phyloP scores from a whole-genome alignment of 139 green algal species.

The Chlamydomonas applanata region DNA sequence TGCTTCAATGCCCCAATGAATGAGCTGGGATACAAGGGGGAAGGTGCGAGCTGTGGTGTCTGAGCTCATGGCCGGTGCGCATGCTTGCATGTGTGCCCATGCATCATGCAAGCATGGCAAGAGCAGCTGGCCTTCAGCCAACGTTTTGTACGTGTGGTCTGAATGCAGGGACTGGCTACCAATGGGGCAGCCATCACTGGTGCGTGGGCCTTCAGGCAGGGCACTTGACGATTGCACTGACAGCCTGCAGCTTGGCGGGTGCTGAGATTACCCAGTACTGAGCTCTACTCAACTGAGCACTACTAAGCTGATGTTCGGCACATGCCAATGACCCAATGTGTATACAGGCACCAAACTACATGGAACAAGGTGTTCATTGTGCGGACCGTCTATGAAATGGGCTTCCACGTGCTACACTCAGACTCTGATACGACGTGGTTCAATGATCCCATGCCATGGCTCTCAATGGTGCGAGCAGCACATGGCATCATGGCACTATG shows the following conservation, averaged over 20 bases:
- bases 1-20: slow-evolving; percentile 20
- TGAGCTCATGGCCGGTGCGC: neutral
- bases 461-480: neutral
- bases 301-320: too few relatives aligned
- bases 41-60: neutral
- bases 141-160: too few relatives aligned
- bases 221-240: neutral
- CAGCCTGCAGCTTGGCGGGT: too few relatives aligned
- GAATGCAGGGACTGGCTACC: slow-evolving; percentile 17
- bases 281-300: too few relatives aligned
- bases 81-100: too few relatives aligned
- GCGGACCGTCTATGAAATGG: slow-evolving; percentile 22
- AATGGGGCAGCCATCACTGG: slow-evolving; percentile 32
- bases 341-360: slow-evolving; percentile 15
- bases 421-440: slow-evolving; percentile 39
- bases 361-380: slow-evolving; percentile 45
- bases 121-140: too few relatives aligned
- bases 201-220: neutral
- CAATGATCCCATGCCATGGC: slow-evolving; percentile 26
- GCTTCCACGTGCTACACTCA: slow-evolving; percentile 30
- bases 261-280: too few relatives aligned
- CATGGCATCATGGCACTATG: neutral
- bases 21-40: neutral
- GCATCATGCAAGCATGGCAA: neutral
- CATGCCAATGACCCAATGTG: too few relatives aligned